Percentiles rank a stretch among this genome's conserved stretches.
Evolutionary conservation across 345 rosid species (phyloP).

Genomic region (Cardamine chenopodiifolia): DNA sequence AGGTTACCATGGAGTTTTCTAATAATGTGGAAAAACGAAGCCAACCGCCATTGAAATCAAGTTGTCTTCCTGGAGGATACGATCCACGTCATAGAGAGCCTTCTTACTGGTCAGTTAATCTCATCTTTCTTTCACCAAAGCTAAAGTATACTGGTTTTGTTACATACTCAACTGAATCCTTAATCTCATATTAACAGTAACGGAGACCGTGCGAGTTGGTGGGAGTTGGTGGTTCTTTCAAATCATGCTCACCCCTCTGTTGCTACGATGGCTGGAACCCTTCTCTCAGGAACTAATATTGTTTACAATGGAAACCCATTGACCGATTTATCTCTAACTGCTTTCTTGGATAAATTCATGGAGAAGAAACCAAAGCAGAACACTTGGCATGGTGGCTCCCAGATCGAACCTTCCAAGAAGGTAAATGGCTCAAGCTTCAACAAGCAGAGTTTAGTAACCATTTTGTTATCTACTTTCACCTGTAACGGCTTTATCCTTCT

Average conservation of each 20-base stretch:
- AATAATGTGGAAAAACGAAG: slow-evolving; percentile 35
- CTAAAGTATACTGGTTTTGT: not conserved
- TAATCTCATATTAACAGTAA: slow-evolving; percentile 55
- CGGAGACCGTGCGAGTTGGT: slow-evolving; percentile 85
- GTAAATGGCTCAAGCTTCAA: slow-evolving; percentile 43
- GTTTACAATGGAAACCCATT: slow-evolving; percentile 92
- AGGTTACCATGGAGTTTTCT: slow-evolving; percentile 39
- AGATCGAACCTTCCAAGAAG: slow-evolving; percentile 96
- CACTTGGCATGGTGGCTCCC: slow-evolving; percentile 96
- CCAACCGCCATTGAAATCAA: slow-evolving; percentile 36
- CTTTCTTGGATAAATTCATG: slow-evolving; percentile 96
- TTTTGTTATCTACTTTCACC: slow-evolving; percentile 10
- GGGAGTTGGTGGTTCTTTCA: slow-evolving; percentile 89
- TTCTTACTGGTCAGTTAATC: slow-evolving; percentile 65
- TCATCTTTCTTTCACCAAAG: slow-evolving; percentile 11
- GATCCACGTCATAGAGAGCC: slow-evolving; percentile 97
- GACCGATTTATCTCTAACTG: slow-evolving; percentile 69
- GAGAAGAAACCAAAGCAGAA: slow-evolving; percentile 89
- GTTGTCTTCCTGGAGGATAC: slow-evolving; percentile 79
- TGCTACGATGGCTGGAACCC: slow-evolving; percentile 94
- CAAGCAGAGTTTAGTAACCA: slow-evolving; percentile 1
- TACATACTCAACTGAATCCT: not conserved
- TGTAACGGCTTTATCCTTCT: slow-evolving; percentile 4
- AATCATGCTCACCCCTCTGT: slow-evolving; percentile 93
- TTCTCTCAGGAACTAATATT: slow-evolving; percentile 82